Conservation (phyloP, 805 yeast species). For the Ogataea allantospora region DNA sequence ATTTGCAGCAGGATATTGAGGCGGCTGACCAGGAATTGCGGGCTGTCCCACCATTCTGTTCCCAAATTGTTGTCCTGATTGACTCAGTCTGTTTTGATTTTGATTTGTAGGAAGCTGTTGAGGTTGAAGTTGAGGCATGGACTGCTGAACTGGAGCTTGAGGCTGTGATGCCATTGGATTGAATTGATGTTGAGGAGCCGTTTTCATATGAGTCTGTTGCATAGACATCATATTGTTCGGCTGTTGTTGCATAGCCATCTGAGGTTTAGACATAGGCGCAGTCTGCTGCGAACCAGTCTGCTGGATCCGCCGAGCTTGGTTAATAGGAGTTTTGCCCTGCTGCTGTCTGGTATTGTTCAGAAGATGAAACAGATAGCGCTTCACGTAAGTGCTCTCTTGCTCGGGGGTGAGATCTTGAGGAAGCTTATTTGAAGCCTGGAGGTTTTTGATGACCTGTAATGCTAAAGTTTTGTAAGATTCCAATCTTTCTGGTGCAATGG, state of each 20-base stretch:
- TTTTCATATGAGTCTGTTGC: conserved; percentile 30
- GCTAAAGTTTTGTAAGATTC: conserved; percentile 36
- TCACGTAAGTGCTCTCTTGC: conserved; percentile 35
- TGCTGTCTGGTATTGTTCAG: conserved; percentile 23
- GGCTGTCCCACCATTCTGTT: conserved; percentile 9
- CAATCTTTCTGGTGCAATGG: conserved; percentile 26
- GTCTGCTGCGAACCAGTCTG: conserved; percentile 22
- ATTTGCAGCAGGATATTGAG: conserved; percentile 7
- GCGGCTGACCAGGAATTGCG: conserved; percentile 17
- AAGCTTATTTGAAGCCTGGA: conserved; percentile 34
- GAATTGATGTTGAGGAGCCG: conserved; percentile 15
- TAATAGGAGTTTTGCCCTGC: conserved; percentile 12
- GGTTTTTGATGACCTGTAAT: conserved; percentile 32
- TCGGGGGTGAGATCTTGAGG: conserved; percentile 33
- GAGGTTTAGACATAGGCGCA: conserved; percentile 10
- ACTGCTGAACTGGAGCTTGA: conserved; percentile 14
- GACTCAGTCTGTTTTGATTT: conserved; percentile 25
- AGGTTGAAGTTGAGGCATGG: conserved; percentile 15
- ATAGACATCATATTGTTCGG: conserved; percentile 23
- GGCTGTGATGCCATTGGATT: conserved; percentile 7
- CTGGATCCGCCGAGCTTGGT: conserved; percentile 7
- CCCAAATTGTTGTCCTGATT: conserved; percentile 19
- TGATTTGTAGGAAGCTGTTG: conserved; percentile 36
- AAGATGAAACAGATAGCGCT: conserved; percentile 33
- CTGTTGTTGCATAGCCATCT: conserved; percentile 23